A percentile compares a stretch with the other conserved stretches of the same genome.
Conservation (phyloP, 164 flowering plant species). For the Platanus orientalis region DNA sequence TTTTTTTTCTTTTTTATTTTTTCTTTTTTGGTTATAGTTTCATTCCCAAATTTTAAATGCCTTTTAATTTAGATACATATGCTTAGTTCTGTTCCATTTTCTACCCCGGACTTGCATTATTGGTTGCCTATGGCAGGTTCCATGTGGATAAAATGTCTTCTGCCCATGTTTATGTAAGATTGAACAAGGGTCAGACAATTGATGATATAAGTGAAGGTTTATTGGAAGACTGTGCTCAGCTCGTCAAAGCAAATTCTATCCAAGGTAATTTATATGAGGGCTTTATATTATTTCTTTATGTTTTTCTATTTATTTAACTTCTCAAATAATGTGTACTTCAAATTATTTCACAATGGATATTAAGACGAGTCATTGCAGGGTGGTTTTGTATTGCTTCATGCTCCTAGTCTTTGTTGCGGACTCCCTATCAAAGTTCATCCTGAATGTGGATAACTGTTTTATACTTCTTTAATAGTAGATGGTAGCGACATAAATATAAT, state of each 20-base stretch:
- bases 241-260: slow-evolving; percentile 97
- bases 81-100: not conserved
- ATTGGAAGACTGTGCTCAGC: slow-evolving; percentile 95
- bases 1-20: no score
- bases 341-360: no score
- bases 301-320: not conserved
- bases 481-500: no score
- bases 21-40: no score
- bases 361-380: no score
- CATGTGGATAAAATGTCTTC: slow-evolving; percentile 99
- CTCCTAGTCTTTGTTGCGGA: no score
- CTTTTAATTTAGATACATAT: not conserved
- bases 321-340: no score
- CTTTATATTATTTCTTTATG: not conserved
- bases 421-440: no score
- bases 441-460: no score
- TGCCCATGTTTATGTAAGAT: slow-evolving; percentile 93
- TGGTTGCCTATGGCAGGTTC: slow-evolving; percentile 52
- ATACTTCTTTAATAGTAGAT: no score
- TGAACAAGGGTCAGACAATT: slow-evolving; percentile 82
- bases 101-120: not conserved
- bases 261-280: slow-evolving; percentile 55
- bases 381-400: no score
- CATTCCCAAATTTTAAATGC: no score
- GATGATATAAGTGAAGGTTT: slow-evolving; percentile 86